These are phyloP conservation scores for grape (Vitis vinifera) DNA, from an alignment of 164 flowering plant species.

Conservation along the genomic window DNA sequence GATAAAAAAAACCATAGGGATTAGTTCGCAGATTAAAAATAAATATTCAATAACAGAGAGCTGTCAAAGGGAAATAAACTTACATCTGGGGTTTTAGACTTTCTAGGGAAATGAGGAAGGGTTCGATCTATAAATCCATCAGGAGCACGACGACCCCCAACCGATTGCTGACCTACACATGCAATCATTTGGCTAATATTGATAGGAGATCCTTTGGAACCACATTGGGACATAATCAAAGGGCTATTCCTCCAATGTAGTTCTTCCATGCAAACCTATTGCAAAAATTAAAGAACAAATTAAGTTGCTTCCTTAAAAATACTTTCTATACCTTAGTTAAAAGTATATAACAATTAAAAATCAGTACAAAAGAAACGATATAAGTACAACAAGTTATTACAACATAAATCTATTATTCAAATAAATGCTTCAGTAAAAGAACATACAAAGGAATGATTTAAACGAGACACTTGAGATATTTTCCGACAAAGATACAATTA, in stretches of 20 bases:
- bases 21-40: not conserved
- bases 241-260: constrained; percentile 97
- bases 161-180: constrained; percentile 97
- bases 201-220: constrained; percentile 94
- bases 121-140: constrained; percentile 92
- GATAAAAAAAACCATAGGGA: too few relatives aligned
- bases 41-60: not conserved
- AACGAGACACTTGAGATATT: not conserved
- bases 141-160: constrained; percentile 93
- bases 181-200: constrained; percentile 98
- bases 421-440: too few relatives aligned
- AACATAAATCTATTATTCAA: not conserved
- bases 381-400: not conserved
- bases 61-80: constrained; percentile 22
- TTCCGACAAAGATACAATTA: not conserved
- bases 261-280: constrained; percentile 68
- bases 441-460: not conserved
- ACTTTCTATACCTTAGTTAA: not conserved
- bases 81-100: constrained; percentile 80
- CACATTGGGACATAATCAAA: constrained; percentile 95
- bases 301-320: not conserved
- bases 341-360: not conserved
- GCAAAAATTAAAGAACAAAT: not conserved
- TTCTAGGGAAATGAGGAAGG: constrained; percentile 88
- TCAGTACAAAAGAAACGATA: not conserved